Base-by-base conservation (phyloP, 1,284 basidiomycete genomes). In the Cutaneotrichosporon daszewskae region DNA sequence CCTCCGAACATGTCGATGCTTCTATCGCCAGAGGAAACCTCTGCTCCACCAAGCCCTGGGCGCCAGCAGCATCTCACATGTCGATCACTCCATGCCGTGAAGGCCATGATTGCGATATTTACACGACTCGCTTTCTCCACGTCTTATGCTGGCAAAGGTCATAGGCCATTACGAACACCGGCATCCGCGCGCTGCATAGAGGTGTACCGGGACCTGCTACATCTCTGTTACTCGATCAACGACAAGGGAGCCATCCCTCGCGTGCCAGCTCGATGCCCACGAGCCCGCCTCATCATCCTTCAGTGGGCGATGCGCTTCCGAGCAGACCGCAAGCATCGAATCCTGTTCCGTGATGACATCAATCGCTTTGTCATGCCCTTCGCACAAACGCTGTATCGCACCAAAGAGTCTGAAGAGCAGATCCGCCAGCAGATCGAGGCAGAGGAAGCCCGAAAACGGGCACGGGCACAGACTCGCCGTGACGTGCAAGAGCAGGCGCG, bases 291-390 rank as follows among this genome's bases (percentile, higher is more conserved):
- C 14, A 74, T 80, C 3, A 78, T 85, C 3, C 73, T 98, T 9
- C 88, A 94, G 61, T 95, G 92, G 76, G 66, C 95, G 47, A 81
- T 92, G 73, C 83, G 90, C 11, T 74, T 98, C 18, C 79, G 95
- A 37, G 90, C 88, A 1, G 92, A 96, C 64, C 81, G 87, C 3
- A 85, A 91, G 58, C 95, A 99, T 65, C 78, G 84, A 13, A 68
- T 98, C 29, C 95, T 85, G 66, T 83, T 87, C 49, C 61, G 72
- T 16, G 60, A 62, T 20, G 69, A 77, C 34, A 69, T 77, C 25
- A 72, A 75, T 25, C 59, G 61, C 17, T 57, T 59, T 16, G 56
- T 64, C 16, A 47, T 53, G 20, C 63, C 66, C 6, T 60, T 63
- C 56, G 74, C 75, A 2, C 58, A 59, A 23, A 62, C 66, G 1